Evolutionary conservation across 371 early-diverging fungal species (phyloP).

Genomic region (Syncephalastrum monosporum): DNA sequence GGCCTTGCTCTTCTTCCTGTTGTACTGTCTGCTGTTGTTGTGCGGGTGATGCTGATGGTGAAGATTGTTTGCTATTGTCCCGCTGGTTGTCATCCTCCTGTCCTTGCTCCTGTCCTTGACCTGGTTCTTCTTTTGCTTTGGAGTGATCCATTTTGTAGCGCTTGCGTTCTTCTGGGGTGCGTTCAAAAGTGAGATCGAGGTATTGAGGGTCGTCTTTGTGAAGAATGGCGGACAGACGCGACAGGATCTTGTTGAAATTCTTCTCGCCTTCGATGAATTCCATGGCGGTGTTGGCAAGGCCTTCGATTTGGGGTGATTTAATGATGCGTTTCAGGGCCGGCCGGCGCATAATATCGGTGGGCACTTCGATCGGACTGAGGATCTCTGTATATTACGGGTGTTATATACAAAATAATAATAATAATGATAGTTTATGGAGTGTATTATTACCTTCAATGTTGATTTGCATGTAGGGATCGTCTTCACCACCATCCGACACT

Average conservation of each 20-base stretch:
- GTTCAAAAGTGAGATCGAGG: conserved; percentile 41
- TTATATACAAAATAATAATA: neutral
- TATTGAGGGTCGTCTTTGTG: conserved; percentile 53
- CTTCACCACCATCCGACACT: conserved; percentile 41
- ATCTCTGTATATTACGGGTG: conserved; percentile 31
- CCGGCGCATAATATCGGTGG: conserved; percentile 49
- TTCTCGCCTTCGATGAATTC: conserved; percentile 55
- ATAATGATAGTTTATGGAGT: neutral
- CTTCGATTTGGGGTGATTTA: conserved; percentile 42
- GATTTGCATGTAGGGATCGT: conserved; percentile 52
- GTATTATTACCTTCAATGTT: conserved; percentile 50
- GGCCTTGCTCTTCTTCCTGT: conserved; percentile 8
- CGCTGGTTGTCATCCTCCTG: conserved; percentile 2
- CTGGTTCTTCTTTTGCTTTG: neutral
- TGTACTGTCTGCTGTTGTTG: conserved; percentile 1
- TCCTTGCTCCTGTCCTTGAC: neutral
- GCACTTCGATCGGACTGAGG: conserved; percentile 48
- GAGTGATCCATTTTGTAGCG: neutral
- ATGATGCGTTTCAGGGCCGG: conserved; percentile 47
- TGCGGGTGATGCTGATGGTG: conserved; percentile 2
- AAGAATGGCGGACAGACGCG: conserved; percentile 45
- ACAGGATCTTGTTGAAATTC: conserved; percentile 49
- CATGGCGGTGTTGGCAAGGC: conserved; percentile 44
- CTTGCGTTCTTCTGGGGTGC: conserved; percentile 33
- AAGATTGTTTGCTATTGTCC: conserved; percentile 4